These are phyloP conservation scores for Alternaria solani DNA, from an alignment of 2,329 filamentous ascomycete species.

Conservation along the genomic window DNA sequence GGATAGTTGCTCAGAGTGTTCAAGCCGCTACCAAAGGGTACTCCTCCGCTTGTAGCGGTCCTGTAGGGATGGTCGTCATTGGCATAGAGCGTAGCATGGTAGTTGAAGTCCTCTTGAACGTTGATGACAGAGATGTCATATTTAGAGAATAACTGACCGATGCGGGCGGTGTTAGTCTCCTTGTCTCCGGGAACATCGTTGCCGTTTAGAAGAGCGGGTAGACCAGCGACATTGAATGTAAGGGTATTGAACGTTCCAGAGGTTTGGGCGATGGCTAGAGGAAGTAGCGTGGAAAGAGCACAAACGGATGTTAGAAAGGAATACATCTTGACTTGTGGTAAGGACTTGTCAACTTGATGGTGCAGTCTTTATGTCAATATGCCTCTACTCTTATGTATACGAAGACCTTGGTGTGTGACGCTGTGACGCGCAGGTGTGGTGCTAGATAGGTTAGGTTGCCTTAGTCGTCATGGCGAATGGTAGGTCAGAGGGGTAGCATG, in stretches of 20 bases:
- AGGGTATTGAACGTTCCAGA: conserved; percentile 61
- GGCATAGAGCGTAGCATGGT: conserved; percentile 67
- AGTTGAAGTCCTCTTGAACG: conserved; percentile 75
- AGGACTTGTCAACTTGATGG: conserved; percentile 1
- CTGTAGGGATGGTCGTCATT: conserved; percentile 67
- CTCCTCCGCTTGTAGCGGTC: conserved; percentile 71
- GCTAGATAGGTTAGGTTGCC: neutral
- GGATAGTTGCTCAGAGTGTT: conserved; percentile 69
- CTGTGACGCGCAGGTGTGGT: conserved; percentile 2
- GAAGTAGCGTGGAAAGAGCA: conserved; percentile 18
- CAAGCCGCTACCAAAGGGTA: conserved; percentile 68
- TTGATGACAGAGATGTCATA: conserved; percentile 70
- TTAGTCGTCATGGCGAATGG: conserved; percentile 18
- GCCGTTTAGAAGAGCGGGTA: conserved; percentile 64
- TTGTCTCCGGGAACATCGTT: conserved; percentile 72
- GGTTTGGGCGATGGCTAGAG: conserved; percentile 28
- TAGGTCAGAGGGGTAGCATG: conserved; percentile 17
- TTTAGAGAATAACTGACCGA: conserved; percentile 65
- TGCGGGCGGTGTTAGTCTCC: conserved; percentile 62
- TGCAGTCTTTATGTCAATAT: neutral
- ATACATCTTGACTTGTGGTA: conserved; percentile 20
- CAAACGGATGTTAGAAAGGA: conserved; percentile 9
- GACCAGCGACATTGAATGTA: conserved; percentile 68
- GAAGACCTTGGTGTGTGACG: neutral
- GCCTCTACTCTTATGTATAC: conserved; percentile 14